These are phyloP conservation scores for Nemania sp. DNA, from an alignment of 2,329 filamentous ascomycete genomes.

Conservation along the genomic window DNA sequence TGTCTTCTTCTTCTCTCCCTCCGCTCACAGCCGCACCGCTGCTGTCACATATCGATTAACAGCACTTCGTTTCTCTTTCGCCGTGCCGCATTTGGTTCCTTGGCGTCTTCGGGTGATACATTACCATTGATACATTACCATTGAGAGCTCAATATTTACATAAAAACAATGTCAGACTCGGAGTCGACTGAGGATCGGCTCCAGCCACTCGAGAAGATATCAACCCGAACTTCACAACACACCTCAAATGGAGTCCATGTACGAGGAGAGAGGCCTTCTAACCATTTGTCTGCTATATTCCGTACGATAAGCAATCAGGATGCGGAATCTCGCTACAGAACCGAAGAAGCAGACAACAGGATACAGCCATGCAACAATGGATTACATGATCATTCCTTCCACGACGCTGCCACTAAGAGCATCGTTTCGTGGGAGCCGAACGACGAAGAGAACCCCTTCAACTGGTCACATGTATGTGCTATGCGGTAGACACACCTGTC, in stretches of 20 bases:
- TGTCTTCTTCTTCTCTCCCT: not conserved
- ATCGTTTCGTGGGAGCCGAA: constrained; percentile 52
- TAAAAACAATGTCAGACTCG: constrained; percentile 13
- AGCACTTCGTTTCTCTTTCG: not conserved
- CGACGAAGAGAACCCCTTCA: constrained; percentile 58
- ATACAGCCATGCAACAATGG: constrained; percentile 23
- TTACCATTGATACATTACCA: not conserved
- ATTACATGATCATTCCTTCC: no score
- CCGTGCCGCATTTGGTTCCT: not conserved
- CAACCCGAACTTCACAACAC: constrained; percentile 10
- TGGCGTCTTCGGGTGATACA: not conserved
- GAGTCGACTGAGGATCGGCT: not conserved
- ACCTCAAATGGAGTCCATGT: constrained; percentile 6
- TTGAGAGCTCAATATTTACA: not conserved
- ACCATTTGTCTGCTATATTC: constrained; percentile 32
- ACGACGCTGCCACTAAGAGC: constrained; percentile 34
- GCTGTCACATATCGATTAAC: not conserved
- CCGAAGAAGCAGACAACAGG: constrained; percentile 48
- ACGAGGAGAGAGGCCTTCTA: not conserved
- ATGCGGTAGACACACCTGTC: not conserved
- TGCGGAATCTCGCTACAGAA: constrained; percentile 46
- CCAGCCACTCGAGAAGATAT: constrained; percentile 6
- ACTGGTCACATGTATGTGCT: constrained; percentile 50
- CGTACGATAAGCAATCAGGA: constrained; percentile 47
- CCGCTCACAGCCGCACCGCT: not conserved